Evolutionary conservation across 345 rosid genomes (phyloP), one percentile per base, ranked within the genome.

Genomic region (Camelina laxa): DNA sequence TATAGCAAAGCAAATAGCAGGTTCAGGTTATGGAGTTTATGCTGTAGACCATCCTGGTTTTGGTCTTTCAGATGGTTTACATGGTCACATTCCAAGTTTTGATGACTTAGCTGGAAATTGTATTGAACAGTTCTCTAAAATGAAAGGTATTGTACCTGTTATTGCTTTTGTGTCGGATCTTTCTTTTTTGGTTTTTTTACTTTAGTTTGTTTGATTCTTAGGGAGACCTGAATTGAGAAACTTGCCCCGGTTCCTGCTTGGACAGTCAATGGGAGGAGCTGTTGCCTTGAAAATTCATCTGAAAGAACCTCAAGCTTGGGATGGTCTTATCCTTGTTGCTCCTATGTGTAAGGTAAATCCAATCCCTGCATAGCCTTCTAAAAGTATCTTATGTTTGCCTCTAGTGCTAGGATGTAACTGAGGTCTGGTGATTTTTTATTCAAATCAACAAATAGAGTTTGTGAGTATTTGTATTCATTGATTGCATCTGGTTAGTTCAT

Each of bases 191-290:
- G 8, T 39, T 4, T 39, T 39, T 57, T 17, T 67, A 12, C 16
- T 72, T 12, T 44, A 45, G 78, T 67, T 13, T 13, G 48, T 77
- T 14, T 73, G 69, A 38, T 54, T 79, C 30, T 45, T 81, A 89
- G 98, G 82, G 72, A 81, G 88, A 70, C 86, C 93, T 58, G 97
- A 89, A 69, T 20, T 88, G 62, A 84, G 75, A 80, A 87, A 88
- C 9, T 78, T 94, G 78, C 97, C 97, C 3, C 65, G 80, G 79
- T 94, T 89, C 82, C 13, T 94, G 56, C 50, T 91, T 72, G 98
- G 97, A 60, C 97, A 94, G 84, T 94, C 98, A 65, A 91, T 89
- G 97, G 98, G 98, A 73, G 98, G 98, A 82, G 98, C 98, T 67
- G 76, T 94, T 79, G 75, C 97, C 42, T 80, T 94, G 69, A 94